These are phyloP conservation scores for Pseudogymnoascus sp. DNA, from an alignment of 2,329 filamentous ascomycete species.

Conservation along the genomic window DNA sequence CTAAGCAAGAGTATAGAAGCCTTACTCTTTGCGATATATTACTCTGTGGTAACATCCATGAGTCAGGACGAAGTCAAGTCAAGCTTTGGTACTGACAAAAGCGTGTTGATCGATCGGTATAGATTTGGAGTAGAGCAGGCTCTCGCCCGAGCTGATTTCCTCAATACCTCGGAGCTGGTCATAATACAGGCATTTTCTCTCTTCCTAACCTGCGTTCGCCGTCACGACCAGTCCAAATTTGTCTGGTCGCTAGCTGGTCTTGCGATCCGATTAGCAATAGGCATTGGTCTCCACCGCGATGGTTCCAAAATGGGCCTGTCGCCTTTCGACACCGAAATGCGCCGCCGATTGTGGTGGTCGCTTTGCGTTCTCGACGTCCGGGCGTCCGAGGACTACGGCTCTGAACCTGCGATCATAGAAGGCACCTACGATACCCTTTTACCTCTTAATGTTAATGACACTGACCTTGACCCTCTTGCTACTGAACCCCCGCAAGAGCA, in stretches of 20 bases:
- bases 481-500: conserved; percentile 19
- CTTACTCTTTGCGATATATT: conserved; percentile 51
- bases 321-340: conserved; percentile 55
- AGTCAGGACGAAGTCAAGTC: conserved; percentile 22
- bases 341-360: conserved; percentile 54
- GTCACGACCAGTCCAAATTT: conserved; percentile 35
- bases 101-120: conserved; percentile 39
- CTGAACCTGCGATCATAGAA: conserved; percentile 51
- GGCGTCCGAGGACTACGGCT: conserved; percentile 56
- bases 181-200: conserved; percentile 49
- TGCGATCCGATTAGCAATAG: conserved; percentile 51
- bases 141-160: conserved; percentile 46
- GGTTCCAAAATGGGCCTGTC: conserved; percentile 45
- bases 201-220: conserved; percentile 47
- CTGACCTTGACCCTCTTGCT: conserved; percentile 36
- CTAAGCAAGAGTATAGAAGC: conserved; percentile 40
- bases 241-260: conserved; percentile 53
- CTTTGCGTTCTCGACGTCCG: conserved; percentile 53
- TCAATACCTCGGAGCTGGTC: conserved; percentile 46
- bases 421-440: conserved; percentile 52
- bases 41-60: conserved; percentile 41
- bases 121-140: conserved; percentile 49
- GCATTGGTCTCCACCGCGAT: conserved; percentile 54
- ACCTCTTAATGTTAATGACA: conserved; percentile 43
- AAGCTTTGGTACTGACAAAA: conserved; percentile 37